phyloP scores from a whole-genome alignment of 257 asterid genomes.

The Dorcoceras hygrometricum region DNA sequence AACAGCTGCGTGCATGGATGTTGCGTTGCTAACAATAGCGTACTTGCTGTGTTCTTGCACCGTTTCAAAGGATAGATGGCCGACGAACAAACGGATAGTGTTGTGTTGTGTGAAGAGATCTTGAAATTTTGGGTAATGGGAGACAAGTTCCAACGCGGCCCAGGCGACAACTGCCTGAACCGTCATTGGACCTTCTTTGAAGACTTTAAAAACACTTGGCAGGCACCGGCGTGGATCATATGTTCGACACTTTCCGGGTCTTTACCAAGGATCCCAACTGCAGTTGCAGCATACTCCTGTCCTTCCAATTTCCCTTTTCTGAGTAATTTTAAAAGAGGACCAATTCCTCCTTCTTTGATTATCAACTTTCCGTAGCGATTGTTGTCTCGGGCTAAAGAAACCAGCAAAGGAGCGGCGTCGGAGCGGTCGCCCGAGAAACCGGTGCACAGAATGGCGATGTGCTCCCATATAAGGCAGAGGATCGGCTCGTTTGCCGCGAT shows the following conservation, averaged over 20 bases:
- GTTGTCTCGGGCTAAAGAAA: slow-evolving; percentile 60
- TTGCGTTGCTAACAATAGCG: slow-evolving; percentile 55
- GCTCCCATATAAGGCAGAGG: slow-evolving; percentile 72
- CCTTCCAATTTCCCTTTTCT: slow-evolving; percentile 69
- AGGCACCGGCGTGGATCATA: slow-evolving; percentile 60
- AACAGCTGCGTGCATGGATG: slow-evolving; percentile 68
- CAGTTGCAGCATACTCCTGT: slow-evolving; percentile 62
- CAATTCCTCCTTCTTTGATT: slow-evolving; percentile 75
- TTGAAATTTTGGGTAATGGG: slow-evolving; percentile 58
- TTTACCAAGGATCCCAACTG: slow-evolving; percentile 62
- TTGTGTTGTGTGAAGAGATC: slow-evolving; percentile 67
- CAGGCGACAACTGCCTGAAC: slow-evolving; percentile 71
- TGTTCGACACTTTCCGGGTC: slow-evolving; percentile 71
- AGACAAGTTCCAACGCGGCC: slow-evolving; percentile 63
- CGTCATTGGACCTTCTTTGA: slow-evolving; percentile 65
- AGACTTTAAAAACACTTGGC: slow-evolving; percentile 60
- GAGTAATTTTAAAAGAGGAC: slow-evolving; percentile 52
- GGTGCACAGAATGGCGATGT: slow-evolving; percentile 59
- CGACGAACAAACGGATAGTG: slow-evolving; percentile 50
- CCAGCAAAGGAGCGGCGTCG: slow-evolving; percentile 68
- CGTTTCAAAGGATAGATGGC: slow-evolving; percentile 64
- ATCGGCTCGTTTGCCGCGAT: slow-evolving; percentile 81
- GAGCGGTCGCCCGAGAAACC: slow-evolving; percentile 52
- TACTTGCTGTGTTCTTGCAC: slow-evolving; percentile 75
- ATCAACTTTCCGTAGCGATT: slow-evolving; percentile 65